Evolutionary conservation across 1,284 basidiomycete genomes (phyloP).

Genomic region (Cryptococcus sp.): DNA sequence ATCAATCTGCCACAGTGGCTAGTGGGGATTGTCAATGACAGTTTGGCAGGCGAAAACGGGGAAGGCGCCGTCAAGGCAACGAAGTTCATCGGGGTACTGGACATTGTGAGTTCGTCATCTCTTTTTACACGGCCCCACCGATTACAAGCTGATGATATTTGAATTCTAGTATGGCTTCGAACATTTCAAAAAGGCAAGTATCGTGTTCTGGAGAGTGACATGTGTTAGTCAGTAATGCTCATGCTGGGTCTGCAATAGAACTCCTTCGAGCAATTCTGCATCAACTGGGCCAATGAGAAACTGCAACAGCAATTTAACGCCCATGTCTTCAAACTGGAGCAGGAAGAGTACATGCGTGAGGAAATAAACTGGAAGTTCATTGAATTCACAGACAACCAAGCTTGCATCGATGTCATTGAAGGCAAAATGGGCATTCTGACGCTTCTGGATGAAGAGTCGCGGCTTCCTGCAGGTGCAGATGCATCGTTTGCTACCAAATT

Average conservation of each 20-base stretch:
- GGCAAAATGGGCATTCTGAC: slow-evolving; percentile 93
- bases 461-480: slow-evolving; percentile 90
- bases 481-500: slow-evolving; percentile 92
- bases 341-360: slow-evolving; percentile 98
- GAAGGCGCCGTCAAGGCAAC: slow-evolving; percentile 80
- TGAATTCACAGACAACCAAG: slow-evolving; percentile 98
- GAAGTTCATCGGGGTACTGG: slow-evolving; percentile 98
- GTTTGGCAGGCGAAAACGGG: slow-evolving; percentile 82
- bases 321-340: slow-evolving; percentile 97
- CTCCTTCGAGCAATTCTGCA: slow-evolving; percentile 99
- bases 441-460: slow-evolving; percentile 95
- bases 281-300: slow-evolving; percentile 99
- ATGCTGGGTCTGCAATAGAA: slow-evolving; percentile 55
- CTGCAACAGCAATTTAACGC: slow-evolving; percentile 97
- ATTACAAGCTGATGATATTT: slow-evolving; percentile 1
- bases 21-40: slow-evolving; percentile 94
- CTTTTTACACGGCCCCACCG: not conserved
- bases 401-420: slow-evolving; percentile 98
- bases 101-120: slow-evolving; percentile 55
- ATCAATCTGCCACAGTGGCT: slow-evolving; percentile 66
- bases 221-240: not conserved
- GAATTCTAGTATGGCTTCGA: slow-evolving; percentile 74
- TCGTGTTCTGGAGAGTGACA: not conserved
- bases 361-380: slow-evolving; percentile 99
- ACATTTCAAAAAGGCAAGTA: slow-evolving; percentile 81